Base-by-base conservation (phyloP, 257 asterid genomes). In the Nicotiana tomentosiformis region DNA sequence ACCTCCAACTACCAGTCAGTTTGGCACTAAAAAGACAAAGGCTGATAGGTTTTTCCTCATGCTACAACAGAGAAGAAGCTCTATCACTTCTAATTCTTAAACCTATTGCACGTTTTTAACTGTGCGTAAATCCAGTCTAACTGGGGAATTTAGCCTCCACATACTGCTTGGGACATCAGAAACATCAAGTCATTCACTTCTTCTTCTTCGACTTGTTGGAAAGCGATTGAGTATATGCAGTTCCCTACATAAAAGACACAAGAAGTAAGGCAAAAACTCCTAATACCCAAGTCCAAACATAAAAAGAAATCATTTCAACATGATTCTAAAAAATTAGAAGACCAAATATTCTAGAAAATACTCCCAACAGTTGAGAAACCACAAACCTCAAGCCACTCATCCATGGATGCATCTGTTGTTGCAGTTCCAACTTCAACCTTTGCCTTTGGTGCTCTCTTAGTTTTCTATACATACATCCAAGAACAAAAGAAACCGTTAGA, bases 381-480 rank as follows among this genome's bases (percentile, higher is more conserved):
- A 91, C 95, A 80, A 81, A 96, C 99, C 98, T 96, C 88, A 89
- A 96, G 88, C 99, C 98, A 96, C 86, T 96, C 99, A 77, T 94
- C 98, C 90, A 88, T 89, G 43, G 95, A 89, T 84, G 96, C 91
- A 89, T 93, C 97, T 66, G 95, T 93, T 82, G 97, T 92, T 61
- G 91, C 92, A 58, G 98, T 96, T 86, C 99, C 99, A 87, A 94
- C 97, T 90, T 96, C 99, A 86, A 93, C 98, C 93, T 81, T 81
- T 53, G 84, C 57, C 78, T 96, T 96, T 32, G 98, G 90, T 3
- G 97, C 90, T 89, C 91, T 93, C 92, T 94, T 96, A 77, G 95
- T 88, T 92, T 94, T 96, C 99, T 96, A 83, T 20, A n/a, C 65
- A 32, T 76, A 4, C 26, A 76, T 51, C 79, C 53, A 76, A 17